Conservation (phyloP, 179 eudicot genomes). For the Vitellaria paradoxa region DNA sequence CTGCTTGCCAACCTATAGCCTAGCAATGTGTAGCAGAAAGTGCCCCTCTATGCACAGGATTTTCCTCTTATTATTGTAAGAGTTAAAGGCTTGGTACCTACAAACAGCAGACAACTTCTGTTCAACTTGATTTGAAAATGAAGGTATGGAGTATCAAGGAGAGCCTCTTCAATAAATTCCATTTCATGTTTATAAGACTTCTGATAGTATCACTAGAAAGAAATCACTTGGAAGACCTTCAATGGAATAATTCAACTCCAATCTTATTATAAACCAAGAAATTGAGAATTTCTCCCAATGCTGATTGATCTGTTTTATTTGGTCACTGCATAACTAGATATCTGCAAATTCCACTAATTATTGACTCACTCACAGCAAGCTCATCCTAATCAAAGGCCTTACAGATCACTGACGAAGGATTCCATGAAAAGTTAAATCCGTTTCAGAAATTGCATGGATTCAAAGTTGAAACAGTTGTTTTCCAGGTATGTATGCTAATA, state of each 20-base stretch:
- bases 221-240: background rate
- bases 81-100: background rate
- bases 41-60: background rate
- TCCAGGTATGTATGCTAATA: no score
- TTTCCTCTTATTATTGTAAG: background rate
- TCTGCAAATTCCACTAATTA: no score
- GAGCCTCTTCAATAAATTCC: background rate
- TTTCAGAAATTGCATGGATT: no score
- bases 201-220: background rate
- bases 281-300: no score
- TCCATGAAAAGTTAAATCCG: no score
- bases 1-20: background rate
- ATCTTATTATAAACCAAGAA: background rate
- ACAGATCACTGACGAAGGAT: no score
- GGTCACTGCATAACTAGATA: no score
- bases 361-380: no score
- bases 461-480: no score
- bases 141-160: background rate
- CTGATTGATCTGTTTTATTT: no score
- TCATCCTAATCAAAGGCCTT: no score
- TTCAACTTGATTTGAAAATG: no score
- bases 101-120: background rate
- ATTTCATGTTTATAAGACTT: background rate
- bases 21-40: background rate
- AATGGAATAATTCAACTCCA: background rate